A percentile compares a stretch with the other conserved stretches of the same genome.
Conservation (phyloP, 164 flowering plant species). For the Aristolochia contorta region DNA sequence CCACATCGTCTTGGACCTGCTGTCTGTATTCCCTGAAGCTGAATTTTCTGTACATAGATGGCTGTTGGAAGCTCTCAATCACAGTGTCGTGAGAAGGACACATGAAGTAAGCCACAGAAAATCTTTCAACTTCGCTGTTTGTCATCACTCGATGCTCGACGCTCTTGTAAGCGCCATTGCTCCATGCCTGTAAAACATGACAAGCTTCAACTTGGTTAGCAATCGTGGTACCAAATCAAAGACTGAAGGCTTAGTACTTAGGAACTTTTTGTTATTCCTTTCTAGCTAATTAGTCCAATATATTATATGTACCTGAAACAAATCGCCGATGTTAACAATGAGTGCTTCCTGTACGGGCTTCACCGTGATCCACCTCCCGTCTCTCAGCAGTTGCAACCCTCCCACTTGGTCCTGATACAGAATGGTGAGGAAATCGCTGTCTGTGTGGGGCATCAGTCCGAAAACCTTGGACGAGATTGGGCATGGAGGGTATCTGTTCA, state of each 20-base stretch:
- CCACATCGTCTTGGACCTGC: constrained; percentile 66
- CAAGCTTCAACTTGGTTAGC: neutral
- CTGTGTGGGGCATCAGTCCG: constrained; percentile 85
- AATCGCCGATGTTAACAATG: constrained; percentile 70
- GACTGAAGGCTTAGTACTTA: too few relatives aligned
- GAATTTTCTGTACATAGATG: constrained; percentile 43
- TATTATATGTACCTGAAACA: constrained; percentile 49
- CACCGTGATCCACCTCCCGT: constrained; percentile 63
- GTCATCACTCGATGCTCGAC: constrained; percentile 67
- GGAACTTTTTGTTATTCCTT: too few relatives aligned
- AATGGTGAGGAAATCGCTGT: constrained; percentile 77
- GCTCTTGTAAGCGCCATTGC: constrained; percentile 70
- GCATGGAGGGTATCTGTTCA: constrained; percentile 81
- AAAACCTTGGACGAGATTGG: constrained; percentile 35
- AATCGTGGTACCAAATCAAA: neutral
- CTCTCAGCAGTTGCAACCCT: constrained; percentile 62
- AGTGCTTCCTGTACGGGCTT: constrained; percentile 65
- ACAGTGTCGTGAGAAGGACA: constrained; percentile 62
- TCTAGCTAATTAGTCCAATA: too few relatives aligned
- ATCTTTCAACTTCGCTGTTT: constrained; percentile 42
- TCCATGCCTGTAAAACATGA: constrained; percentile 59
- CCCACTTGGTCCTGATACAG: constrained; percentile 71
- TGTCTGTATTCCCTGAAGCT: constrained; percentile 59
- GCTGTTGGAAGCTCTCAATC: constrained; percentile 35
- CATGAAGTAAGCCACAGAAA: constrained; percentile 64